phyloP scores from a whole-genome alignment of 129 eudicot genomes.

The Smallanthus sonchifolius region DNA sequence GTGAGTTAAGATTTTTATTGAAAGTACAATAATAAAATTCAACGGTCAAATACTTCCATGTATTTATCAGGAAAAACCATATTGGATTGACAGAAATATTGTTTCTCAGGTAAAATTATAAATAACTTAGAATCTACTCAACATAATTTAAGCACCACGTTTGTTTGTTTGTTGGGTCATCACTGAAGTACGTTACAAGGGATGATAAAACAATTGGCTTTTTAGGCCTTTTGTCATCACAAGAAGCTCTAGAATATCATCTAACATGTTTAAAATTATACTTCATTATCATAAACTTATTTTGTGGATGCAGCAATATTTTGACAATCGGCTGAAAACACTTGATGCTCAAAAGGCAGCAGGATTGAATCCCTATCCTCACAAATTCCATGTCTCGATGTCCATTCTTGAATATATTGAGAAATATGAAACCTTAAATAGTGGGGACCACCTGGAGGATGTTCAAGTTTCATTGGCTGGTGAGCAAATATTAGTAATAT shows the following conservation, averaged over 20 bases:
- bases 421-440: slow-evolving; percentile 49
- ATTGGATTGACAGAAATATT: neutral
- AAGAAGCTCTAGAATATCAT: neutral
- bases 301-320: slow-evolving; percentile 70
- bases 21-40: neutral
- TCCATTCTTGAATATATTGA: slow-evolving; percentile 54
- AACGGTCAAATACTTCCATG: neutral
- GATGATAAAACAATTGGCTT: neutral
- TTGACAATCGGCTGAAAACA: slow-evolving; percentile 66
- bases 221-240: neutral
- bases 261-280: neutral
- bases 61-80: neutral
- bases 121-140: neutral
- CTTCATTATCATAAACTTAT: neutral
- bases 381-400: slow-evolving; percentile 59
- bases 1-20: neutral
- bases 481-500: neutral
- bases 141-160: neutral
- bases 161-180: neutral
- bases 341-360: slow-evolving; percentile 68
- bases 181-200: neutral
- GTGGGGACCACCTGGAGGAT: slow-evolving; percentile 73
- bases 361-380: slow-evolving; percentile 85
- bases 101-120: neutral
- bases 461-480: slow-evolving; percentile 76